Evolutionary conservation across 2,329 filamentous ascomycete species (phyloP).

Genomic region (Calonectria leucothoes): DNA sequence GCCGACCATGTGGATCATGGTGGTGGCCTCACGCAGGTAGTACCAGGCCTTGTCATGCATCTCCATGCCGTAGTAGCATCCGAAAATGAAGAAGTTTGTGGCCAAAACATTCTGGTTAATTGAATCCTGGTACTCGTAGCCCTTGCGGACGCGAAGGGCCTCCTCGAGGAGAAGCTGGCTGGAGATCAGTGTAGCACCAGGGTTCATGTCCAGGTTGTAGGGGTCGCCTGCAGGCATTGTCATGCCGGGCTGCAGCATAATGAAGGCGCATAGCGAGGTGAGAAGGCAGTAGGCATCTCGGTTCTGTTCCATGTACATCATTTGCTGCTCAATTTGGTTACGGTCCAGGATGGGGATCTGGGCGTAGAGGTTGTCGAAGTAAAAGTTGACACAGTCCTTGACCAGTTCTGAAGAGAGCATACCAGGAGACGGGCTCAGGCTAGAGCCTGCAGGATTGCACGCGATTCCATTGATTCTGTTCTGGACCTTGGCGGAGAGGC

Average conservation of each 20-base stretch:
- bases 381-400: conserved; percentile 75
- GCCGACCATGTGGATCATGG: conserved; percentile 70
- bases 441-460: conserved; percentile 59
- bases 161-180: conserved; percentile 77
- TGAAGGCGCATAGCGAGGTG: conserved; percentile 73
- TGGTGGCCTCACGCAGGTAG: conserved; percentile 81
- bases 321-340: conserved; percentile 67
- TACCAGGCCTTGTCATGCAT: conserved; percentile 84
- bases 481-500: conserved; percentile 71
- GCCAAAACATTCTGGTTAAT: conserved; percentile 70
- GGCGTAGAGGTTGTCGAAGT: conserved; percentile 74
- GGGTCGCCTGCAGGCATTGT: conserved; percentile 67
- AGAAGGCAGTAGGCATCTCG: conserved; percentile 73
- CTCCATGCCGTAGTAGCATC: conserved; percentile 77
- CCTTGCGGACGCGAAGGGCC: conserved; percentile 71
- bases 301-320: conserved; percentile 70
- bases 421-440: conserved; percentile 67
- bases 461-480: conserved; percentile 68
- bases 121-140: conserved; percentile 68
- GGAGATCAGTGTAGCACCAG: conserved; percentile 71
- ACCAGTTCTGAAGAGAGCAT: conserved; percentile 72
- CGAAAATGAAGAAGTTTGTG: conserved; percentile 85
- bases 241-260: conserved; percentile 78
- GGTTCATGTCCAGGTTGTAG: conserved; percentile 66
- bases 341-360: conserved; percentile 73